These are phyloP conservation scores for Magnolia sinica DNA, from an alignment of 164 flowering plant species.

Conservation along the genomic window DNA sequence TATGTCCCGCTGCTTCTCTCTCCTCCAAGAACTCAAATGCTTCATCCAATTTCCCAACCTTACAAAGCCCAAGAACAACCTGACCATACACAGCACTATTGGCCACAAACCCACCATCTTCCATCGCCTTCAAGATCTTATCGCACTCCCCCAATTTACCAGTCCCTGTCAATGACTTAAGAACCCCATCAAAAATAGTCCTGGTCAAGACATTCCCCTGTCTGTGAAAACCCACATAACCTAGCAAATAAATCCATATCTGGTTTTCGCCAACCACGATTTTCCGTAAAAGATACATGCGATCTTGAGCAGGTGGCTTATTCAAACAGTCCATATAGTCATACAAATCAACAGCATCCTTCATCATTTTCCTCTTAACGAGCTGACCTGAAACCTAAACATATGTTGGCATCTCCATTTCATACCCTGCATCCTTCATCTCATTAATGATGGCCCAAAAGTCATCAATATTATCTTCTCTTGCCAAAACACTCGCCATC, in stretches of 20 bases:
- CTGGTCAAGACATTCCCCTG: constrained; percentile 46
- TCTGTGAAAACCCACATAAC: constrained; percentile 42
- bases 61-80: constrained; percentile 41
- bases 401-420: constrained; percentile 54
- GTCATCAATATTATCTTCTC: constrained; percentile 51
- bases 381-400: constrained; percentile 38
- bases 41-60: constrained; percentile 37
- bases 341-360: constrained; percentile 64
- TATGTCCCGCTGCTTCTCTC: constrained; percentile 27
- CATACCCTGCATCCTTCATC: constrained; percentile 52
- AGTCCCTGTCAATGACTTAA: constrained; percentile 61
- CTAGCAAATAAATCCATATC: constrained; percentile 54
- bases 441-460: constrained; percentile 64
- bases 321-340: constrained; percentile 55
- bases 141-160: constrained; percentile 45
- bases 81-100: constrained; percentile 26
- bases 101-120: constrained; percentile 45
- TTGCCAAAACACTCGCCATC: constrained; percentile 50
- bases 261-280: constrained; percentile 39
- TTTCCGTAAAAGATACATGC: constrained; percentile 53
- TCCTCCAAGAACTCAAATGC: constrained; percentile 37
- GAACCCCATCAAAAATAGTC: constrained; percentile 38
- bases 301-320: constrained; percentile 54
- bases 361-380: constrained; percentile 49
- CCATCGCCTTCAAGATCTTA: constrained; percentile 57